These are phyloP conservation scores for Cladobotryum mycophilum DNA, from an alignment of 2,329 filamentous ascomycete genomes.

Conservation along the genomic window DNA sequence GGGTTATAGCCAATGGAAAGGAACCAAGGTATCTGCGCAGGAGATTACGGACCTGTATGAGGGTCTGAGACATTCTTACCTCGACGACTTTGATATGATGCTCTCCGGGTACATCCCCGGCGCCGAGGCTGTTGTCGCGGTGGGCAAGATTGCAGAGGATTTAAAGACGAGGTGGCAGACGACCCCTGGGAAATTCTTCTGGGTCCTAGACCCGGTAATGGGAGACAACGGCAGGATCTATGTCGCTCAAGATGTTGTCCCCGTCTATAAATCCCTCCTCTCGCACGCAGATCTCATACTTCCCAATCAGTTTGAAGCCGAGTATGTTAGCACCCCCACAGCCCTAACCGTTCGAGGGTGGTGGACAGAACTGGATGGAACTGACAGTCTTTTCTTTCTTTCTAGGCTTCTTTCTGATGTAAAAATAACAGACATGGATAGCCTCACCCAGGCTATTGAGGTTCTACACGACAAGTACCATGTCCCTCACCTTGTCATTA, in stretches of 20 bases:
- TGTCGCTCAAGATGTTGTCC: conserved; percentile 84
- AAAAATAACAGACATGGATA: conserved; percentile 68
- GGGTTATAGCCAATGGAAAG: conserved; percentile 82
- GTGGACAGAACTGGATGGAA: neutral
- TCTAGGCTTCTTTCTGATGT: conserved; percentile 77
- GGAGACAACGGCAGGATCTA: conserved; percentile 91
- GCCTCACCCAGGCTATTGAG: conserved; percentile 67
- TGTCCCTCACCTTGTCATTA: conserved; percentile 87
- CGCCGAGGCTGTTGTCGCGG: conserved; percentile 73
- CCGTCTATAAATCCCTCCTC: conserved; percentile 77
- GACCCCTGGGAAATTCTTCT: conserved; percentile 78
- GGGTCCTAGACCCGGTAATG: conserved; percentile 98
- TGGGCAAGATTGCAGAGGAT: conserved; percentile 78
- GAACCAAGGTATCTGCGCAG: conserved; percentile 70
- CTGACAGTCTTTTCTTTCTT: neutral
- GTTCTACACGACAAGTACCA: conserved; percentile 69
- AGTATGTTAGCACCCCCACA: conserved; percentile 50
- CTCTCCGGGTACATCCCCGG: conserved; percentile 92
- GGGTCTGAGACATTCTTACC: conserved; percentile 74
- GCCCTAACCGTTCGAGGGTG: neutral
- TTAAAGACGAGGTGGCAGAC: conserved; percentile 59
- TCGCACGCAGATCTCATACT: conserved; percentile 82
- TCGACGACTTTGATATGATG: conserved; percentile 89
- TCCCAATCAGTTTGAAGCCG: conserved; percentile 95
- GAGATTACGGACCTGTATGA: conserved; percentile 81